phyloP scores from a whole-genome alignment of 352 stramenopile genomes.

The Pythium periplocum region DNA sequence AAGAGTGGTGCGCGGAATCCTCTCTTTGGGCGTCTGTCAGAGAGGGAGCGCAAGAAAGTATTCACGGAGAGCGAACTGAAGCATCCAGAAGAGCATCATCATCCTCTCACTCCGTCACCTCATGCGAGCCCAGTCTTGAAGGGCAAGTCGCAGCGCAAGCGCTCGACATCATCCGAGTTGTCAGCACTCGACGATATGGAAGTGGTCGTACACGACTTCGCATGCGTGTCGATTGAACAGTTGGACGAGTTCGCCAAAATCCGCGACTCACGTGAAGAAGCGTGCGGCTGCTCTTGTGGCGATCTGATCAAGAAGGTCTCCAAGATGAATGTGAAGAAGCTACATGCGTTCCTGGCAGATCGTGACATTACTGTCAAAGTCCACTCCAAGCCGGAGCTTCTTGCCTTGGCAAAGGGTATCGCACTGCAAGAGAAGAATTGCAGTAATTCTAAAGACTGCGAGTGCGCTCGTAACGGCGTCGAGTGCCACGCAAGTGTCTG shows the following conservation, averaged over 20 bases:
- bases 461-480: constrained; percentile 71
- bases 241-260: constrained; percentile 81
- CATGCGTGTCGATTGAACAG: constrained; percentile 75
- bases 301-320: constrained; percentile 77
- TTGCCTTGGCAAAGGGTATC: constrained; percentile 59
- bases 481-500: constrained; percentile 73
- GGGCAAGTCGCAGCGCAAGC: constrained; percentile 10
- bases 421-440: constrained; percentile 73
- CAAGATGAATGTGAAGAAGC: constrained; percentile 84
- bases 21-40: constrained; percentile 67
- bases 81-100: constrained; percentile 8
- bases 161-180: constrained; percentile 5
- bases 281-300: constrained; percentile 76
- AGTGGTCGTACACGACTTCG: constrained; percentile 45
- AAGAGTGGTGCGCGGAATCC: constrained; percentile 61
- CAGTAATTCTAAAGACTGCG: constrained; percentile 50
- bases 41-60: constrained; percentile 63
- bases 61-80: constrained; percentile 39
- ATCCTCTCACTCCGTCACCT: too few relatives aligned
- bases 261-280: constrained; percentile 67
- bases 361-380: constrained; percentile 37
- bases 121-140: neutral
- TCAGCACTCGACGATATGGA: neutral
- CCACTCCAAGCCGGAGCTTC: constrained; percentile 57
- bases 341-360: constrained; percentile 60